Percentiles rank a stretch among this genome's conserved stretches.
phyloP scores from a whole-genome alignment of 1,139 yeast genomes.

The Schizosaccharomyces versatilis region DNA sequence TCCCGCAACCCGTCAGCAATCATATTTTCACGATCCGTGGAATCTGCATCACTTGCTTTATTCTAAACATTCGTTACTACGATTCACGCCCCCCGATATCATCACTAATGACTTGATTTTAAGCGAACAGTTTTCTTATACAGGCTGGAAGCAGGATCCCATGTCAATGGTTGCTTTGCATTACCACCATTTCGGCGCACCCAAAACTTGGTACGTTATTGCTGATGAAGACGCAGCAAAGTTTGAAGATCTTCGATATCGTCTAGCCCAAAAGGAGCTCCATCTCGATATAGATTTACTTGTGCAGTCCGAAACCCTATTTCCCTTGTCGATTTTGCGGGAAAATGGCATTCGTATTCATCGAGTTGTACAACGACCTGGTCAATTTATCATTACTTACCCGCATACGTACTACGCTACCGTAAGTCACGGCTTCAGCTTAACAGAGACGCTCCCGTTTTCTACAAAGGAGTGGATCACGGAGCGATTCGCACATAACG shows the following conservation, averaged over 20 bases:
- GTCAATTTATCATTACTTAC: not conserved
- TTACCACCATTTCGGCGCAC: not conserved
- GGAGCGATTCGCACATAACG: not conserved
- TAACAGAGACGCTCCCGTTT: not conserved
- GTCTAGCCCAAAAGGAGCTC: not conserved
- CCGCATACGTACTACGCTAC: not conserved
- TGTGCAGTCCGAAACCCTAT: not conserved
- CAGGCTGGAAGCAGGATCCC: not conserved
- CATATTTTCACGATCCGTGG: conserved; percentile 1
- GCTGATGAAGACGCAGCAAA: not conserved
- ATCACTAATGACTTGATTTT: not conserved
- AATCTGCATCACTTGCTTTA: not conserved
- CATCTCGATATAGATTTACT: not conserved
- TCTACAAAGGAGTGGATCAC: not conserved
- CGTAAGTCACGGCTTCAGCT: not conserved
- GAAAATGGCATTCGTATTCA: not conserved
- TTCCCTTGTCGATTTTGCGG: not conserved
- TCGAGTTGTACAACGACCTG: not conserved
- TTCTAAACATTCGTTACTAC: not conserved
- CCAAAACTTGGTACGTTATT: not conserved
- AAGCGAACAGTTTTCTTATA: not conserved
- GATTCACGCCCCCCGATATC: not conserved
- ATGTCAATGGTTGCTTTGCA: not conserved
- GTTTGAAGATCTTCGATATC: not conserved
- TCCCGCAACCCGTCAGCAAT: not conserved